Conservation (phyloP, 1,139 yeast species). For the Scheffersomyces titani region DNA sequence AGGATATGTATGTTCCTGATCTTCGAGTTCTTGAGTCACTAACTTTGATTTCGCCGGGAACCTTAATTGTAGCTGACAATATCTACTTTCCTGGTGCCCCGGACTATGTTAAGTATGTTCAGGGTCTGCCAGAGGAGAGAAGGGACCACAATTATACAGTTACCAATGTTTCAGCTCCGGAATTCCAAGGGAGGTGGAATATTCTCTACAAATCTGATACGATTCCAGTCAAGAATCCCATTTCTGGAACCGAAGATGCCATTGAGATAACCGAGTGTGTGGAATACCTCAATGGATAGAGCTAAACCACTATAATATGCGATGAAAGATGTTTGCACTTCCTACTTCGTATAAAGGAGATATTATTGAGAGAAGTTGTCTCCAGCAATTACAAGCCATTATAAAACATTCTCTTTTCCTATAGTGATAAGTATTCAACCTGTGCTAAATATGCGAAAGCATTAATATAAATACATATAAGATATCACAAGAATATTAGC, state of each 20-base stretch:
- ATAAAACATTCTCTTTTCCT: too few species aligned
- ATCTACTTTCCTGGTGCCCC: slow-evolving; percentile 37
- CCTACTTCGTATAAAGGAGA: too few species aligned
- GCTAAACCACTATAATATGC: neutral
- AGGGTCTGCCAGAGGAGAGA: slow-evolving; percentile 38
- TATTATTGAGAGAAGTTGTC: neutral
- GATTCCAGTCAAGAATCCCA: slow-evolving; percentile 8
- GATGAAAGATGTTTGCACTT: neutral
- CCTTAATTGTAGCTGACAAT: slow-evolving; percentile 44
- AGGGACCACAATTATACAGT: slow-evolving; percentile 24
- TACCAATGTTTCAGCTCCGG: slow-evolving; percentile 28
- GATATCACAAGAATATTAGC: neutral
- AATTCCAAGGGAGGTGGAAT: slow-evolving; percentile 45
- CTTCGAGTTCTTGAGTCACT: slow-evolving; percentile 43
- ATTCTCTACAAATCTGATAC: slow-evolving; percentile 38
- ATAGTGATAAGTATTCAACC: neutral
- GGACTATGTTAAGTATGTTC: slow-evolving; percentile 41
- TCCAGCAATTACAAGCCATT: neutral
- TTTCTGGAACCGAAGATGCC: slow-evolving; percentile 18
- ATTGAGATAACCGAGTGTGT: slow-evolving; percentile 32
- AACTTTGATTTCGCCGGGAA: slow-evolving; percentile 41
- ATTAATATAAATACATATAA: too few species aligned
- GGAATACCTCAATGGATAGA: slow-evolving; percentile 23
- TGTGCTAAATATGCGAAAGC: neutral
- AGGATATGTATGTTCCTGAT: slow-evolving; percentile 42